A percentile compares a stretch with the other conserved stretches of the same genome.
Evolutionary conservation across 1,284 basidiomycete species (phyloP).

Genomic region (Microbotryum saponariae): DNA sequence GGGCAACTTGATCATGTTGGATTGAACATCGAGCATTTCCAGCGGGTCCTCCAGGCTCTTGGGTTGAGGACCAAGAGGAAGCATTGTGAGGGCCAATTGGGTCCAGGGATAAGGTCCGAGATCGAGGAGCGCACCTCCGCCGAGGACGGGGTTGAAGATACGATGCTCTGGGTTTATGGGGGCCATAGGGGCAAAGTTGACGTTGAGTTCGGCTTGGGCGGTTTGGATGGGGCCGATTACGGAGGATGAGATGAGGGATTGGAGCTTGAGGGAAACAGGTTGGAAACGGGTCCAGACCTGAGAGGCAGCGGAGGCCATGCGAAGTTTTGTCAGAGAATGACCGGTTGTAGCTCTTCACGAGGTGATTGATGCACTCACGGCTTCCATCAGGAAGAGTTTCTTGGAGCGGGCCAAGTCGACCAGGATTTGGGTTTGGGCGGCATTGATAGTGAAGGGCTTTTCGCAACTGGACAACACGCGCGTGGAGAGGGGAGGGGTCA

Average conservation of each 20-base stretch:
- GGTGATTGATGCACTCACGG: conserved; percentile 14
- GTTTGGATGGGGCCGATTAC: conserved; percentile 40
- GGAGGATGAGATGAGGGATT: conserved; percentile 39
- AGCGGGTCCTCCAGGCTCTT: background rate
- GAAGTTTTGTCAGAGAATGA: background rate
- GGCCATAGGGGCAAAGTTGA: conserved; percentile 26
- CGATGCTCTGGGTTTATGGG: conserved; percentile 38
- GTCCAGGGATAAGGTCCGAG: conserved; percentile 42
- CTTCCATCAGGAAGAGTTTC: conserved; percentile 44
- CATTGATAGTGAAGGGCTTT: conserved; percentile 47
- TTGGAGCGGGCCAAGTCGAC: conserved; percentile 41
- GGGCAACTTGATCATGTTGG: conserved; percentile 16
- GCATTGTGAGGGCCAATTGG: conserved; percentile 38
- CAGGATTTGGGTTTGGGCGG: conserved; percentile 43
- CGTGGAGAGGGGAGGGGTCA: no score
- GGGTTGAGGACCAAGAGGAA: conserved; percentile 8
- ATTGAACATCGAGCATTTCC: conserved; percentile 3
- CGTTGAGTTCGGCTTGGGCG: conserved; percentile 39
- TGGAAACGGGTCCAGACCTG: conserved; percentile 43
- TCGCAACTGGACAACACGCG: conserved; percentile 30
- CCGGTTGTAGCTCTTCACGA: background rate
- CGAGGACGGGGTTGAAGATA: conserved; percentile 43
- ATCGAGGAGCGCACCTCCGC: conserved; percentile 47
- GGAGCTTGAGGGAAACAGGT: conserved; percentile 30
- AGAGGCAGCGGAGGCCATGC: background rate